Percentiles rank a stretch among this genome's conserved stretches.
Evolutionary conservation across 495 filamentous ascomycete species (phyloP).

Genomic region (Penicillium nucicola): DNA sequence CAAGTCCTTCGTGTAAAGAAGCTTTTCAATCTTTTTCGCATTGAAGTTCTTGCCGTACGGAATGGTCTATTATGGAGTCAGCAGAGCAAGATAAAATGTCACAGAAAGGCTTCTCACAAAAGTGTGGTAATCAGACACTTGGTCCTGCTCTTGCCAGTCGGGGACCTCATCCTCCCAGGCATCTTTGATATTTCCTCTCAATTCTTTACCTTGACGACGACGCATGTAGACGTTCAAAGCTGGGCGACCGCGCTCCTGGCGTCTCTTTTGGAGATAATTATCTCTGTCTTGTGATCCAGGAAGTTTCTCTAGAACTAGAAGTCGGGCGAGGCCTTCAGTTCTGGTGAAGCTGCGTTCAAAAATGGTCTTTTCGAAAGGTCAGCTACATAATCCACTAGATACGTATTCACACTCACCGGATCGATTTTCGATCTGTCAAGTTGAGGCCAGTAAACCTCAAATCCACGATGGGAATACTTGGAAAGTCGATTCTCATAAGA

Average conservation of each 20-base stretch:
- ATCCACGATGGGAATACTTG: slow-evolving; percentile 80
- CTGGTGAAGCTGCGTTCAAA: slow-evolving; percentile 74
- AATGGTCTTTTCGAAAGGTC: slow-evolving; percentile 50
- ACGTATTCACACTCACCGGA: slow-evolving; percentile 39
- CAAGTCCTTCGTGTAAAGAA: slow-evolving; percentile 74
- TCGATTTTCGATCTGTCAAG: slow-evolving; percentile 71
- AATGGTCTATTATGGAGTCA: slow-evolving; percentile 44
- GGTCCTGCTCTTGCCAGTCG: slow-evolving; percentile 72
- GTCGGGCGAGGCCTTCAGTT: slow-evolving; percentile 71
- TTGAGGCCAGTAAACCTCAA: slow-evolving; percentile 74
- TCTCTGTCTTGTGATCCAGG: slow-evolving; percentile 65
- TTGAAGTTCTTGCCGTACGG: slow-evolving; percentile 71
- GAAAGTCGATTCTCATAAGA: slow-evolving; percentile 86
- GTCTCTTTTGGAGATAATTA: slow-evolving; percentile 59
- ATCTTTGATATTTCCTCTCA: slow-evolving; percentile 66
- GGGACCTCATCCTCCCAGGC: slow-evolving; percentile 71
- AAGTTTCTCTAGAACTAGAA: slow-evolving; percentile 76
- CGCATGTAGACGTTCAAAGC: slow-evolving; percentile 15
- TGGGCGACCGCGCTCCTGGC: slow-evolving; percentile 66
- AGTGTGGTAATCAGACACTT: slow-evolving; percentile 72
- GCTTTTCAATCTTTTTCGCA: slow-evolving; percentile 70
- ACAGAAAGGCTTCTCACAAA: slow-evolving; percentile 39
- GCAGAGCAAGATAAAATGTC: not conserved
- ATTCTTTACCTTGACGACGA: slow-evolving; percentile 14
- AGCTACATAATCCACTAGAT: not conserved